These are phyloP conservation scores for Salix brachista DNA, from an alignment of 345 rosid species.

Conservation along the genomic window DNA sequence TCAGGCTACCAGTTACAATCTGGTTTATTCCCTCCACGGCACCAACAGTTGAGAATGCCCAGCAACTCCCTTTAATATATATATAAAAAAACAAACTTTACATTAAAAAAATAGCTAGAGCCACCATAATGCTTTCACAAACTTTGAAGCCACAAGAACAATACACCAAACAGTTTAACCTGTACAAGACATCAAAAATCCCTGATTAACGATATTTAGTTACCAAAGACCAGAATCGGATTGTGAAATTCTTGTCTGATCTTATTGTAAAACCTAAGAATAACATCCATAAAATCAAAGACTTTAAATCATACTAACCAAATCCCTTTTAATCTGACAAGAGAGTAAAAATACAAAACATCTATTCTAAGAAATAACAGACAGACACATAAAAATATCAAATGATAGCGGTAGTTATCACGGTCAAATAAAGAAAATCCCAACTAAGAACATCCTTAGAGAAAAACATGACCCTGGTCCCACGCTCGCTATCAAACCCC, in stretches of 20 bases:
- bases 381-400: not conserved
- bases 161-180: not conserved
- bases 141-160: not conserved
- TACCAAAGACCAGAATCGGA: not conserved
- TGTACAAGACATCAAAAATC: not conserved
- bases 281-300: not conserved
- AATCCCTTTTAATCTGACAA: not conserved
- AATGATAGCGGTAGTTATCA: not conserved
- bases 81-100: not conserved
- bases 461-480: conserved; percentile 2
- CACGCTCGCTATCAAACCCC: not conserved
- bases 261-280: not conserved
- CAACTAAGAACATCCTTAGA: not conserved
- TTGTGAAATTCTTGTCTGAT: not conserved
- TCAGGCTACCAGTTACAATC: conserved; percentile 28
- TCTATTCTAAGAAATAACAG: not conserved
- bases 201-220: not conserved
- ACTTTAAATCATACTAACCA: not conserved
- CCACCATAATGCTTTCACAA: not conserved
- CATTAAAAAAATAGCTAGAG: not conserved
- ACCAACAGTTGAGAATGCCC: conserved; percentile 33
- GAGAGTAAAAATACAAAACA: not conserved
- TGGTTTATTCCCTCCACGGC: conserved; percentile 35
- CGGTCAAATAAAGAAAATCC: not conserved
- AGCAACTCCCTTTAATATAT: conserved; percentile 28